Base-by-base conservation (phyloP, 441 rosid species). In the Adansonia rubrostipa region DNA sequence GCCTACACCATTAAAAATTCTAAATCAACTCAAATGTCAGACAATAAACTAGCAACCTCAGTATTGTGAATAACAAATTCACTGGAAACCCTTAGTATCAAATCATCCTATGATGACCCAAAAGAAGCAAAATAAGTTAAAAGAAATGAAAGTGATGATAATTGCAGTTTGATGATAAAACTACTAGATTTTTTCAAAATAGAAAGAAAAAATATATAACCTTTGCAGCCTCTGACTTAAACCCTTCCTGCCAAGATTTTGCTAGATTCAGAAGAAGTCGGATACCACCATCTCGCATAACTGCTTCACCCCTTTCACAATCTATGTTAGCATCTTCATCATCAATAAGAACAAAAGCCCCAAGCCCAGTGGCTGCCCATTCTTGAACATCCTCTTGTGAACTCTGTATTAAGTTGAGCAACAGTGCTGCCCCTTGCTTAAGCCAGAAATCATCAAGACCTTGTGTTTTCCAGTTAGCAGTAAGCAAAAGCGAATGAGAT, bases 351-450 rank as follows among this genome's bases (percentile, higher is more conserved):
- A 96, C 97, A 79, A 94, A 96, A 74, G 97, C 92, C 22, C 97
- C 99, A 76, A 96, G 91, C 71, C 94, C 98, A 10, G 96, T 92
- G 10, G 97, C 97, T 65, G 99, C 95, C 82, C 94, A 88, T 83
- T 96, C 99, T 80, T 92, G 97, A 80, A 96, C 98, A 80, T 96
- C 99, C 79, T 92, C 98, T 85, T 96, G 97, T 44, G 90, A 84
- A 82, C 97, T 92, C 85, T 92, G 96, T 92, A 94, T 91, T 78
- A 96, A 88, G 82, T 88, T 84, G 17, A 96, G 97, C 81, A 96
- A 84, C 78, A 96, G 74, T 56, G 89, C 75, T 22, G 93, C 97
- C 53, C 99, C 99, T 87, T 94, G 97, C 82, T 92, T 96, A 76
- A 96, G 90, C 99, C 99, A 96, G 85, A 96, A 96, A 42, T 83